phyloP scores from a whole-genome alignment of 176 grass and related monocot species.

The Tillandsia leiboldiana region DNA sequence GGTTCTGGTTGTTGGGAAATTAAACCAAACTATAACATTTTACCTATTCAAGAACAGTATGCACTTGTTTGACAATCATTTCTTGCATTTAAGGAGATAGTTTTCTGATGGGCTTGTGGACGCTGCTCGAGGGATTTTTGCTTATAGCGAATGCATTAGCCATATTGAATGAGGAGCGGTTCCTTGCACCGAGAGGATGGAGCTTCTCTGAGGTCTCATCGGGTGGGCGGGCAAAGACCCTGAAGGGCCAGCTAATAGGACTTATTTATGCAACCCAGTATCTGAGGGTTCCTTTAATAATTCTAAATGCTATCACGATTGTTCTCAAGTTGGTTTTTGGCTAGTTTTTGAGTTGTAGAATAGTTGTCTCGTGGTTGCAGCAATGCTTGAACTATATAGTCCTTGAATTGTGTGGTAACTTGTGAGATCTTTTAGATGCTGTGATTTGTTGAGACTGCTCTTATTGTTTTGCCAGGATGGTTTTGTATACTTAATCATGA shows the following conservation, averaged over 20 bases:
- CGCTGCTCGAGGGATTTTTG: slow-evolving; percentile 63
- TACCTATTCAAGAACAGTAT: too few species aligned
- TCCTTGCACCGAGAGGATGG: slow-evolving; percentile 71
- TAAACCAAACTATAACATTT: too few species aligned
- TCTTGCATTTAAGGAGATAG: too few species aligned
- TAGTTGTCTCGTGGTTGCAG: background rate
- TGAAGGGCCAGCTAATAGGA: slow-evolving; percentile 78
- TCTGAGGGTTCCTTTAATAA: slow-evolving; percentile 62
- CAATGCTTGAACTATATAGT: background rate
- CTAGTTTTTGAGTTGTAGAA: slow-evolving; percentile 13
- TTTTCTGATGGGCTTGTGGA: slow-evolving; percentile 46
- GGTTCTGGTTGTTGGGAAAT: too few species aligned
- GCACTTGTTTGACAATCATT: too few species aligned
- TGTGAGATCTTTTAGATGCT: too few species aligned
- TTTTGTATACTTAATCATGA: too few species aligned
- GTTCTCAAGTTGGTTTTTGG: slow-evolving; percentile 69
- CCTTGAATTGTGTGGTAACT: too few species aligned
- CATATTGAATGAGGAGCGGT: slow-evolving; percentile 78
- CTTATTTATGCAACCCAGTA: slow-evolving; percentile 74
- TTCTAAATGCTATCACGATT: slow-evolving; percentile 68
- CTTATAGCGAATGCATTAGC: slow-evolving; percentile 72
- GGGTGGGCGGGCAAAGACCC: slow-evolving; percentile 46
- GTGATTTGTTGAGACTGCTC: too few species aligned
- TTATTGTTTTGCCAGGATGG: too few species aligned
- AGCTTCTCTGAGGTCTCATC: slow-evolving; percentile 80